Evolutionary conservation across 208 protist species (phyloP), one percentile per base, ranked within the genome.

Genomic region (Vickermania ingenoplastis): DNA sequence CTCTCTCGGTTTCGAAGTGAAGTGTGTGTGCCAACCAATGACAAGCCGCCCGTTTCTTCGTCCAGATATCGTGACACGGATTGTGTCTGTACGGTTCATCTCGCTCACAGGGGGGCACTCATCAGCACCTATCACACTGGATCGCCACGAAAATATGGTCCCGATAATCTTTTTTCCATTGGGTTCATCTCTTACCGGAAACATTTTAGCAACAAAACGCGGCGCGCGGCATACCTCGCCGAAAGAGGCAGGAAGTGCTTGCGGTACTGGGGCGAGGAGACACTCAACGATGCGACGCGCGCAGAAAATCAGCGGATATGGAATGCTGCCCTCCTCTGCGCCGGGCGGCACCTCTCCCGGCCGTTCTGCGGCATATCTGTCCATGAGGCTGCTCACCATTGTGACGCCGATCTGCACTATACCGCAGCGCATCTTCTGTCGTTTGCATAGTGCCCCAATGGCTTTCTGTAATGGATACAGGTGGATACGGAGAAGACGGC

Each of bases 331-430:
- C 1, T 72, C 53, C 29, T 65, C 67, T 11, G 71, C 65, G 7
- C 71, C 67, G n/a, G 64, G 17, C 31, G 54, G 13, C 48, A 69
- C 28, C 64, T 59, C 25, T 41, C 30, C 57, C 1, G 78, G 77
- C n/a, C 75, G 66, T 45, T 76, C 68, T 7, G 60, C 54, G 57
- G 70, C 64, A 57, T 91, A 94, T 13, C 88, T 79, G 56, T 73
- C 59, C 49, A 83, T 75, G n/a, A 95, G 65, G 59, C 90, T 79
- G 2, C 80, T 78, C 5, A 95, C 67, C 14, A 95, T 58, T 3
- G 73, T 83, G n/a, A 92, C 80, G 31, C 84, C 88, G 41, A 89
- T 79, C 60, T 95, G 88, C 31, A 92, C 84, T 5, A 91, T 74
- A 3, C 77, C 72, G 30, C 75, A 86, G 14, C 73, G 71, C 67